Percentiles rank a stretch among this genome's conserved stretches.
These are phyloP conservation scores for Tricholoma saponaceum DNA, from an alignment of 768 basidiomycete genomes.

Conservation along the genomic window DNA sequence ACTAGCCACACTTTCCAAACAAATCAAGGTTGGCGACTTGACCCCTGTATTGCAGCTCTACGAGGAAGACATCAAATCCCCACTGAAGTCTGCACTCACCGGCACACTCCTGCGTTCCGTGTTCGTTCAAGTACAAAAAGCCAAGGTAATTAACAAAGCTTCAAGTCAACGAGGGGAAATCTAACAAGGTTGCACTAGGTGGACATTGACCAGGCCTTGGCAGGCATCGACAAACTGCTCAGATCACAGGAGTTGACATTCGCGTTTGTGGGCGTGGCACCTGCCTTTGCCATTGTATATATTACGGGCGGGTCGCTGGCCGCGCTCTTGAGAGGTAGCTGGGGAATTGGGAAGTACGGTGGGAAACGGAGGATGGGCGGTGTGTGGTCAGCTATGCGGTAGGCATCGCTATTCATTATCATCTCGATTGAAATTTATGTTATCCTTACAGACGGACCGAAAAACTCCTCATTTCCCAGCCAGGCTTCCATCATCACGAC, in stretches of 20 bases:
- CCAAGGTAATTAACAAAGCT: conserved; percentile 54
- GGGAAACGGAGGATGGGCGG: conserved; percentile 47
- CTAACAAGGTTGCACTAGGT: conserved; percentile 45
- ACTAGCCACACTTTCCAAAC: conserved; percentile 58
- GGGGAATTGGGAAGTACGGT: conserved; percentile 51
- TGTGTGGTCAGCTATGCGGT: conserved; percentile 76
- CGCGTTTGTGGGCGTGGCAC: conserved; percentile 94
- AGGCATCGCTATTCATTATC: conserved; percentile 6
- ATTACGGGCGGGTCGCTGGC: conserved; percentile 50
- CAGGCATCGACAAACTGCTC: conserved; percentile 90
- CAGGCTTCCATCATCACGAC: conserved; percentile 9
- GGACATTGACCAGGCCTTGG: conserved; percentile 85
- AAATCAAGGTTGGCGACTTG: conserved; percentile 77
- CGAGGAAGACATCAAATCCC: conserved; percentile 89
- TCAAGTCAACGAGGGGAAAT: background rate
- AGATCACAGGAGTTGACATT: conserved; percentile 95
- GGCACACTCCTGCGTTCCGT: conserved; percentile 82
- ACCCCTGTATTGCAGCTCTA: conserved; percentile 85
- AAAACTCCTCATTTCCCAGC: conserved; percentile 56
- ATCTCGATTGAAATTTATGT: background rate
- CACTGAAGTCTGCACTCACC: conserved; percentile 71
- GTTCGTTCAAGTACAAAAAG: conserved; percentile 93
- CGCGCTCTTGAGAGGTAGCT: conserved; percentile 45
- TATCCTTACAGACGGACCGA: conserved; percentile 52
- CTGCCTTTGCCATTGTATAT: conserved; percentile 79